Base-by-base conservation (phyloP, 148 eudicot species). In the Rhododendron williamsianum region DNA sequence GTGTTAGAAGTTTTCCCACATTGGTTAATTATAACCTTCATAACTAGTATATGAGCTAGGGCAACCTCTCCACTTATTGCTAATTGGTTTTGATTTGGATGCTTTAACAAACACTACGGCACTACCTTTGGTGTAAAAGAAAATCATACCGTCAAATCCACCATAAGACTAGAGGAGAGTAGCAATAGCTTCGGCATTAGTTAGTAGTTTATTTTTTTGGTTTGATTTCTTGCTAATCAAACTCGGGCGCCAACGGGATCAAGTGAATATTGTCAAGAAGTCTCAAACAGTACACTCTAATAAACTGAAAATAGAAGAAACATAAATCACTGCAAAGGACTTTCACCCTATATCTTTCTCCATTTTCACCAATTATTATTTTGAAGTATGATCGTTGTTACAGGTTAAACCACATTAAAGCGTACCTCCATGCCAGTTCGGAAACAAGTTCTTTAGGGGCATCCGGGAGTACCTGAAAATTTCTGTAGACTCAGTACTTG, bases 351-450 rank as follows among this genome's bases (percentile, higher is more conserved):
- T 65, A 4, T 41, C 13, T 63, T n/a, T 82, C 41, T 58, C 36
- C 76, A 83, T 83, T 71, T 71, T 30, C 74, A 45, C 52, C 8
- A 5, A 27, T 19, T 11, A 0, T n/a, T 74, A 38, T 13, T 65
- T 38, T 3, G 23, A 67, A n/a, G 6, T 16, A 9, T 33, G 60
- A 46, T 23, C 33, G 4, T 36, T 25, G 27, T 12, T 3, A 9
- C 33, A 46, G 25, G 48, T 4, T 78, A 84, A 76, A 76, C 41
- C 41, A 56, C 69, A 35, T 41, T 9, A 60, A 87, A 85, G 74
- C 94, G 54, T 92, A 97, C 99, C 99, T 87, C 92, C 95, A 91
- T 86, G 99, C 95, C n/a, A 97, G 92, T 89, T 97, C 99, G 76
- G 93, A 89, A 65, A 97, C 98, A 80, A 97, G 98, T 87, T 97